Base-by-base conservation (phyloP, 2,329 filamentous ascomycete species). In the Diaporthe sp. region DNA sequence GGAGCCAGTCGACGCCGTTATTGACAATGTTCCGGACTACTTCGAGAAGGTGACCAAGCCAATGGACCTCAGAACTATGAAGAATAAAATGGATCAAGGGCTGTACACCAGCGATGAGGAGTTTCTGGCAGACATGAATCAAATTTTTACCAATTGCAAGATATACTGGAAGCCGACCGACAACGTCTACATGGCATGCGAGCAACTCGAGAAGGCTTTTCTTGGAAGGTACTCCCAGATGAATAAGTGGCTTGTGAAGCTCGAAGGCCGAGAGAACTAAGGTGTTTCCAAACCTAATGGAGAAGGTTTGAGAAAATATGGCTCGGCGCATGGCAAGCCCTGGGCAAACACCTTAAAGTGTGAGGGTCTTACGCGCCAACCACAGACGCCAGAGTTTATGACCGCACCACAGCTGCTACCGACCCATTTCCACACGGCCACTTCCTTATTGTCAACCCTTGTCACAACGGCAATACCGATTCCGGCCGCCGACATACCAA, bases 131-230 rank as follows among this genome's bases (percentile, higher is more conserved):
- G 91, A 92, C 80, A 86, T 92, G 78, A 87, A 88, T 9, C 89
- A 90, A 78, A 92, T 92, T 50, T 92, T 92, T 74, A 82, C 86
- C 35, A 92, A 92, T 80, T 92, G 90, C 80, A 92, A 89, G 80
- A 87, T 86, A n/a, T 92, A 92, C 81, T 92, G 90, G 88, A 87
- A 84, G 63, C 85, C 86, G 75, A 84, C 85, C 35, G 87, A 90
- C 66, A 84, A 85, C 0, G 90, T 92, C 83, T 91, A 86, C 83
- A 79, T 80, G 0, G 85, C 88, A 1, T 90, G 90, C 75, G 85
- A 90, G 81, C 88, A 87, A 75, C 86, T 92, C 68, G 87, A 92
- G 80, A 89, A 88, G 78, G 85, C 83, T 12, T 87, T 84, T 70
- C 78, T 82, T 76, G 82, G 83, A 30, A 83, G 83, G 81, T 92